Evolutionary conservation across 495 filamentous ascomycete species (phyloP), one percentile per base, ranked within the genome.

Genomic region (Evansstolkia leycettana): DNA sequence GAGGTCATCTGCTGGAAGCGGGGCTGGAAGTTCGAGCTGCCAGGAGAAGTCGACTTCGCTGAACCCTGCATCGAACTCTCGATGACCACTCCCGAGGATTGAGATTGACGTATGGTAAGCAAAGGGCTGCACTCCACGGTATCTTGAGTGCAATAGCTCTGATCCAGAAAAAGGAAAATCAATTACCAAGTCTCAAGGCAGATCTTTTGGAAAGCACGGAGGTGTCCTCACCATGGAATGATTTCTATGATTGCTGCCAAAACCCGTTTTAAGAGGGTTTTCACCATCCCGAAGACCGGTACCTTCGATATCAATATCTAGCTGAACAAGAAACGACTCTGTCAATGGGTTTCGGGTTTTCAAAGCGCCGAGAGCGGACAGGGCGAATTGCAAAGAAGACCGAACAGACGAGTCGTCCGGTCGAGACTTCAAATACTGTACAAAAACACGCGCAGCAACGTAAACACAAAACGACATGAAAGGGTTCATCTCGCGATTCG

Each of bases 381-480:
- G 70, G 17, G 96, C 69, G 51, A 99, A 96, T 42, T 88, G 76
- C 17, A 99, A 63, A 1, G 88, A 93, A 20, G 85, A 79, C 11
- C 72, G 72, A 18, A 84, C 79, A 38, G 87, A 80, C 33, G 76
- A 74, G 47, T 96, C 92, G 27, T 88, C 76, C 5, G 89, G 87
- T 12, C 78, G 70, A 27, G 79, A 85, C 57, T 90, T 96, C 3
- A 95, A 67, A 48, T 93, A 94, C 49, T 96, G 88, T 7, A 95
- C 83, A 45, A 96, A 95, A 2, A 96, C 92, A 10, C 90, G 75
- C 27, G 90, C 87, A 7, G 88, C 78, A 18, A 96, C 86, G 51
- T 95, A 99, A 26, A 99, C 67, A 47, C 87, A 94, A 57, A 96
- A 99, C 2, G 88, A 83, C 43, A 90, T 82, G 51, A 94, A 95